Percentiles rank a stretch among this genome's conserved stretches.
These are phyloP conservation scores for Arthrobotrys megalospora DNA, from an alignment of 2,329 filamentous ascomycete species.

Conservation along the genomic window DNA sequence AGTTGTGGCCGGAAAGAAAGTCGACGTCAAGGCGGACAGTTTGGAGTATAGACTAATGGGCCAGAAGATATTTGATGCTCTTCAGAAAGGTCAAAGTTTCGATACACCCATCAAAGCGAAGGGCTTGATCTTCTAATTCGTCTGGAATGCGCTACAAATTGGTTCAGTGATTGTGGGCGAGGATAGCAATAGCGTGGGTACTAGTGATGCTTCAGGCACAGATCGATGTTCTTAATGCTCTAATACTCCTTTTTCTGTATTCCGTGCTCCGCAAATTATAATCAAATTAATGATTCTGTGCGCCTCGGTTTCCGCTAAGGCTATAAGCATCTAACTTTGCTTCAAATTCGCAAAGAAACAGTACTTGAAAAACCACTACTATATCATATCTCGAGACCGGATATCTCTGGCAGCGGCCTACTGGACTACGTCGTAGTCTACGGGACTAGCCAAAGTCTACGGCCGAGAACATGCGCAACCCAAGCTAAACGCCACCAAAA, in stretches of 20 bases:
- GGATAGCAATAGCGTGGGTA: neutral
- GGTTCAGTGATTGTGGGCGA: neutral
- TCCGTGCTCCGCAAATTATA: neutral
- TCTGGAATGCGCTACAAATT: neutral
- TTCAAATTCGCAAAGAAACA: no score
- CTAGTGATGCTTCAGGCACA: constrained; percentile 1
- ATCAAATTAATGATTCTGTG: no score
- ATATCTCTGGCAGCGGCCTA: no score
- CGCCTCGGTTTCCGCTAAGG: no score
- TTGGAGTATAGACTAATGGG: constrained; percentile 58
- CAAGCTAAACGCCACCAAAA: no score
- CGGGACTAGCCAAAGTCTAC: no score
- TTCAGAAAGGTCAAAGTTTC: constrained; percentile 53
- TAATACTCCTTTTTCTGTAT: constrained; percentile 5
- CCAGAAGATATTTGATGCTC: constrained; percentile 43
- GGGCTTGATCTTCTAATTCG: constrained; percentile 6
- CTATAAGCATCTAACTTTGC: no score
- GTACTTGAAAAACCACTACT: no score
- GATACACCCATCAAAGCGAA: constrained; percentile 50
- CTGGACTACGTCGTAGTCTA: no score
- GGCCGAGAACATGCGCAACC: no score
- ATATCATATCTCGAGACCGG: no score
- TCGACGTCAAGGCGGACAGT: constrained; percentile 25
- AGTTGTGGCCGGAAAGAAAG: constrained; percentile 35
- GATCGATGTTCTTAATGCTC: constrained; percentile 3